Evolutionary conservation across 768 basidiomycete genomes (phyloP).

Genomic region (Mrakia gelida): DNA sequence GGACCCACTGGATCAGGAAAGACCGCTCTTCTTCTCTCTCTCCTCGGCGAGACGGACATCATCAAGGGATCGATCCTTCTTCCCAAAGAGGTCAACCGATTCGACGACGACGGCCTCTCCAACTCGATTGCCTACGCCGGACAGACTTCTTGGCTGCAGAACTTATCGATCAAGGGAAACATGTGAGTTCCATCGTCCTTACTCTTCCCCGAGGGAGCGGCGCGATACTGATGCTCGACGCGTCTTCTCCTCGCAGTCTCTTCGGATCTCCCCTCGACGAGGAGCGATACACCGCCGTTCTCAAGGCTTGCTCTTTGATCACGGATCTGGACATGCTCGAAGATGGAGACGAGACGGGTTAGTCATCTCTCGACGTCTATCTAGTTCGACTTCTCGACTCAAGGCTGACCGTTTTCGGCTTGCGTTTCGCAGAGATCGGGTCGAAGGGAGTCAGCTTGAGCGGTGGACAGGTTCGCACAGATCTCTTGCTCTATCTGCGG

Average conservation of each 20-base stretch:
- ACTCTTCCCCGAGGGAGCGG: conserved; percentile 40
- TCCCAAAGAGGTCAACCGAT: conserved; percentile 58
- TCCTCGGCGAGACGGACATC: conserved; percentile 68
- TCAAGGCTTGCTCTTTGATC: conserved; percentile 24
- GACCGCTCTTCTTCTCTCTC: conserved; percentile 57
- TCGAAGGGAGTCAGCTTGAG: conserved; percentile 24
- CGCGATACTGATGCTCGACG: not conserved
- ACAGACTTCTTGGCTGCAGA: conserved; percentile 54
- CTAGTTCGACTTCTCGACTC: too few relatives aligned
- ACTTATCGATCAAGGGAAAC: conserved; percentile 45
- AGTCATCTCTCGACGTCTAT: not conserved
- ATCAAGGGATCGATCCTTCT: conserved; percentile 57
- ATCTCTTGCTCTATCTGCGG: not conserved
- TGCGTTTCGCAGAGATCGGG: conserved; percentile 28
- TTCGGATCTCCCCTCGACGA: conserved; percentile 29
- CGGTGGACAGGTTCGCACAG: conserved; percentile 48
- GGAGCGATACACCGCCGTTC: conserved; percentile 21
- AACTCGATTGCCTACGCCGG: conserved; percentile 66
- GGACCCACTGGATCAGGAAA: conserved; percentile 72
- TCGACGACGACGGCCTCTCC: conserved; percentile 44
- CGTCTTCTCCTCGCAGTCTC: conserved; percentile 4
- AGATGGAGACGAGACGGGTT: conserved; percentile 31
- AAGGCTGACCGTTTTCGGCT: not conserved
- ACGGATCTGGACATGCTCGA: conserved; percentile 30
- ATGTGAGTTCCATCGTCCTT: conserved; percentile 52